Conservation (phyloP, 768 basidiomycete species). For the Xanthoconium stramineum region DNA sequence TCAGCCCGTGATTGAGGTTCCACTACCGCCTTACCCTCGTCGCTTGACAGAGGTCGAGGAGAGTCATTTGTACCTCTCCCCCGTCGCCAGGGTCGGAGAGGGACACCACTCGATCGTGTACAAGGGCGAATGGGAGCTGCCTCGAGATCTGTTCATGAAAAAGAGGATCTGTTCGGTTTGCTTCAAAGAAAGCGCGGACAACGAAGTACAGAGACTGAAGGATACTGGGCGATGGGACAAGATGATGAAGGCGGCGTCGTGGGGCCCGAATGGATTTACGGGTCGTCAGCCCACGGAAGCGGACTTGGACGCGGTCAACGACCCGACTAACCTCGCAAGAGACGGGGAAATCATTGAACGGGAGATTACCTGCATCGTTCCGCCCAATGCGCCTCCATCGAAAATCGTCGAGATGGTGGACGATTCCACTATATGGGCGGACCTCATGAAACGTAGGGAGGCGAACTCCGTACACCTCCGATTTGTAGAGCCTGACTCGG, state of each 20-base stretch:
- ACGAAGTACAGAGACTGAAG: conserved; percentile 22
- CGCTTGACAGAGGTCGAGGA: conserved; percentile 28
- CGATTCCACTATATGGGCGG: not conserved
- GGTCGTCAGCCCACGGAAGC: not conserved
- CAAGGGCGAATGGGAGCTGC: conserved; percentile 50
- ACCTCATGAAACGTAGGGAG: not conserved
- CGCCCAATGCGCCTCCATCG: not conserved
- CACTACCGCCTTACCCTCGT: conserved; percentile 27
- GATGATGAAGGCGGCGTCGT: conserved; percentile 11
- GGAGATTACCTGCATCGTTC: conserved; percentile 13
- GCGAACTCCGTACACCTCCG: not conserved
- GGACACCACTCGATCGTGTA: conserved; percentile 57
- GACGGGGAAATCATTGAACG: conserved; percentile 19
- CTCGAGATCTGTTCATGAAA: conserved; percentile 37
- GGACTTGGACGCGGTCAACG: not conserved
- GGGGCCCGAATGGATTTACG: conserved; percentile 10
- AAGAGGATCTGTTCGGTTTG: conserved; percentile 39
- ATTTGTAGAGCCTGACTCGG: not conserved
- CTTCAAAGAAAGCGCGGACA: conserved; percentile 29
- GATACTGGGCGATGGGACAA: conserved; percentile 20
- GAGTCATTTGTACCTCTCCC: conserved; percentile 50
- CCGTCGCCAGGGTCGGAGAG: conserved; percentile 33
- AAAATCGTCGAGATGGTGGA: not conserved
- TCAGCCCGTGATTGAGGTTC: conserved; percentile 30
- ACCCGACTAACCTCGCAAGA: not conserved